Base-by-base conservation (phyloP, 257 asterid species). In the Misopates orontium region DNA sequence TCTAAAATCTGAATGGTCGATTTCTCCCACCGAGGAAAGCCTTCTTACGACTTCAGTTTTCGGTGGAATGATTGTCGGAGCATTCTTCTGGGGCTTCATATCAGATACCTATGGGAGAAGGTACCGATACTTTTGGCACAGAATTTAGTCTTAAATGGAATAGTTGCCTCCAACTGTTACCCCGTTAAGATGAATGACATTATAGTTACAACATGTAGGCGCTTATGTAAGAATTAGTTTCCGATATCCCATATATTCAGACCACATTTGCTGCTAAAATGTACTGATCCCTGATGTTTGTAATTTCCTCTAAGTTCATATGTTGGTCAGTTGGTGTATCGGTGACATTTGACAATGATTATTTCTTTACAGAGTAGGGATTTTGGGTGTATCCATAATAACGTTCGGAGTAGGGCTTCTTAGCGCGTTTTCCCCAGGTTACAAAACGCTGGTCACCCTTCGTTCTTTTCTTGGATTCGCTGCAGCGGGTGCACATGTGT, bases 401-500 rank as follows among this genome's bases (percentile, higher is more conserved):
- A 44, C 31, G 18, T 32, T 31, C 28, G 72, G 13, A 62, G 71
- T 75, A 36, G 81, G 81, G n/a, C 44, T 77, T 41, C 40, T 77
- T 20, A 72, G 79, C 19, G 63, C 68, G 0, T 70, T 68, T 39
- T 61, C 79, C 23, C 77, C 71, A 4, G 47, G 52, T 44, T 83
- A 83, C 51, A 64, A 49, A 32, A 45, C 67, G 24, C 54, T 83
- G 23, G 14, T 80, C 40, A 45, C 56, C 1, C 68, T 56, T 41
- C 84, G 89, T 23, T 71, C 69, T 60, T 19, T 83, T 17, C 63
- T 81, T 49, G 89, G 89, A 62, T 70, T 76, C 65, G 87, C 84
- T 21, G 78, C 67, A 0, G 82, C 77, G 8, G 87, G 89, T 41
- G 75, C 72, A 21, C 84, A 81, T 69, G 73, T 79, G 16, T 83